These are phyloP conservation scores for Tilletia caries DNA, from an alignment of 1,284 basidiomycete genomes.

Conservation along the genomic window DNA sequence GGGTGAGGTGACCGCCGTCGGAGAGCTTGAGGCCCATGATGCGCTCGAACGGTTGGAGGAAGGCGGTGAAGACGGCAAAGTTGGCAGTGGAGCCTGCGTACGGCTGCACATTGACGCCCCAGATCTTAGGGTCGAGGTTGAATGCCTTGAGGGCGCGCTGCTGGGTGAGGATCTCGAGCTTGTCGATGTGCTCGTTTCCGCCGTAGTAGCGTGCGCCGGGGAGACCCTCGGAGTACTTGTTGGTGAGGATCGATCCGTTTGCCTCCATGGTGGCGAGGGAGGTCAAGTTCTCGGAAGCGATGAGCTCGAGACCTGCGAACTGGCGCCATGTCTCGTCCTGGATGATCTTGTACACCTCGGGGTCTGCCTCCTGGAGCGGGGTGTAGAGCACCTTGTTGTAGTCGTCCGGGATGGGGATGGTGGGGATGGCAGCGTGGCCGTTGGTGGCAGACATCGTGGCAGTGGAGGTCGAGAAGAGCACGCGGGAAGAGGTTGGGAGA, in stretches of 20 bases:
- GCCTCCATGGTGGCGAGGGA: conserved; percentile 72
- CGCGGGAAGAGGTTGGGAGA: neutral
- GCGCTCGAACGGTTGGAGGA: conserved; percentile 95
- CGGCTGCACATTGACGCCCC: conserved; percentile 99
- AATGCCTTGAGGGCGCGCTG: conserved; percentile 94
- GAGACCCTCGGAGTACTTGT: conserved; percentile 75
- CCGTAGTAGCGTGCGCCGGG: conserved; percentile 93
- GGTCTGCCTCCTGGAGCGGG: conserved; percentile 82
- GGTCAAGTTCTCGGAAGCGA: conserved; percentile 72
- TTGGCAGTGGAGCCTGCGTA: conserved; percentile 76
- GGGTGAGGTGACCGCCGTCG: conserved; percentile 96
- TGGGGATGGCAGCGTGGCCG: conserved; percentile 13
- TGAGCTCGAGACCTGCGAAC: conserved; percentile 94
- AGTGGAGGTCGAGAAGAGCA: neutral
- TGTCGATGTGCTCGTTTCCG: conserved; percentile 81
- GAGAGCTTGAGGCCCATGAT: conserved; percentile 99
- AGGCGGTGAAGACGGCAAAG: conserved; percentile 94
- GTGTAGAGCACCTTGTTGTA: conserved; percentile 89
- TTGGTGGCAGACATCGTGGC: neutral
- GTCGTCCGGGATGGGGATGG: conserved; percentile 9
- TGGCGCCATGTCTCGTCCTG: conserved; percentile 97
- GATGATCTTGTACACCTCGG: conserved; percentile 92
- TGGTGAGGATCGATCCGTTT: conserved; percentile 96
- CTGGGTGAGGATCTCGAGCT: conserved; percentile 90
- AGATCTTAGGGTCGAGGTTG: conserved; percentile 81